Base-by-base conservation (phyloP, 768 basidiomycete species). In the Tulasnella sp. region DNA sequence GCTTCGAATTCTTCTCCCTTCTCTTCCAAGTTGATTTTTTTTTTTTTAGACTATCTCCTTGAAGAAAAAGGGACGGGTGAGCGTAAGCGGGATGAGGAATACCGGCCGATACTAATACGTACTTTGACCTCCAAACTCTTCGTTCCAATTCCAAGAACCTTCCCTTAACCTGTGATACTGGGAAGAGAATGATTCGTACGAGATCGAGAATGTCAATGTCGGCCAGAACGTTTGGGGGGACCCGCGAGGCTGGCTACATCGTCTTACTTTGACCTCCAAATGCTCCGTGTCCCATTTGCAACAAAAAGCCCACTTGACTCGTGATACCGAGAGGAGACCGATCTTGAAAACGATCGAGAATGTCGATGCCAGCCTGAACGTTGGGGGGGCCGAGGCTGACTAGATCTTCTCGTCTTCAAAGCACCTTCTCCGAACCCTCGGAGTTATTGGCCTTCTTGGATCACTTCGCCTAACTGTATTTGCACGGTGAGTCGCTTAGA, bases 371-470 rank as follows among this genome's bases (percentile, higher is more conserved):
- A 74, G 18, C 46, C 44, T 9, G 81, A 37, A 37, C 37, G 37
- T 37, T 37, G 37, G 42, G 42, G 28, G 31, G 24, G 80, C 58
- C 79, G 74, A 80, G 16, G 85, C 90, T 42, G 85, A 94, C 96
- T 95, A 97, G 82, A 96, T 86, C 76, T 37, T 89, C 84, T 95
- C 93, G 84, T 96, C 94, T 77, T 94, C 92, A 72, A 97, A 6
- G 95, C 83, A 94, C 93, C 24, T 87, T 88, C 84, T 98, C 96
- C 2, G 83, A 96, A 97, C 85, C 97, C 95, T 75, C 89, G 87
- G 60, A 97, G 87, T 24, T 93, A 90, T 81, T 92, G 91, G 22
- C 97, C 90, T 84, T 96, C 96, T 83, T 93, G 94, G 80, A 92
- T 90, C 72, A 89, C 92, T 85, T 94, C 94, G 83, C 94, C 93